Base-by-base conservation (phyloP, 1,284 basidiomycete species). In the Lignosus rhinocerotis region DNA sequence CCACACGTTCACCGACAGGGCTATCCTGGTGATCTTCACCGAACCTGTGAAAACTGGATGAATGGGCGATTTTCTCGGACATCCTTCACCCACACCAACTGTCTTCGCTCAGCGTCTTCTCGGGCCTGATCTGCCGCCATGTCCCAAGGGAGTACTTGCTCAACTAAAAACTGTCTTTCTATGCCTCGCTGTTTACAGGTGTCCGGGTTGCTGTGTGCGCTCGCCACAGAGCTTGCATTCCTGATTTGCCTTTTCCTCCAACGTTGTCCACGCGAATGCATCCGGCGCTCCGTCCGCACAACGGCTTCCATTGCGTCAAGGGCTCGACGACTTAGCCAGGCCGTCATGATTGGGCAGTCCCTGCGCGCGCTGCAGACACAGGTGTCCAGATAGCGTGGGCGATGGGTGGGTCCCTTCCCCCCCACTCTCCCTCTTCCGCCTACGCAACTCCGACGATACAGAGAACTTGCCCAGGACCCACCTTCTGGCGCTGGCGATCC, bases 401-500 rank as follows among this genome's bases (percentile, higher is more conserved):
- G 30, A 32, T n/a, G 31, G 33, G n/a, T n/a, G 36, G 36, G 36
- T 39, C 14, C 46, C 10, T 21, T 48, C 46, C 17, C 17, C 10
- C 14, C 31, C 12, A 39, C n/a, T n/a, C 36, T 14, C 36, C 36
- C 12, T 14, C 36, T 6, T n/a, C 36, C 21, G 44, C 31, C 44
- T 46, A 7, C 44, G 19, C 45, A 54, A 19, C 38, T 30, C 53
- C 46, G 38, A 43, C 38, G 9, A 49, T 49, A 9, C 46, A 34
- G 19, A 49, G 34, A 49, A 41, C n/a, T 41, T 33, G 31, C 36
- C 39, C 17, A 45, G 38, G 38, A 21, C 5, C 11, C 46, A 17
- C 31, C 42, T 56, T 56, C 55, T 33, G 49, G 36, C 55, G 55
- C 49, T 56, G 55, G 36, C 54, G 47, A 51, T 56, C 54, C 47